Conservation (phyloP, 495 filamentous ascomycete genomes). For the Lepidopterella palustris region DNA sequence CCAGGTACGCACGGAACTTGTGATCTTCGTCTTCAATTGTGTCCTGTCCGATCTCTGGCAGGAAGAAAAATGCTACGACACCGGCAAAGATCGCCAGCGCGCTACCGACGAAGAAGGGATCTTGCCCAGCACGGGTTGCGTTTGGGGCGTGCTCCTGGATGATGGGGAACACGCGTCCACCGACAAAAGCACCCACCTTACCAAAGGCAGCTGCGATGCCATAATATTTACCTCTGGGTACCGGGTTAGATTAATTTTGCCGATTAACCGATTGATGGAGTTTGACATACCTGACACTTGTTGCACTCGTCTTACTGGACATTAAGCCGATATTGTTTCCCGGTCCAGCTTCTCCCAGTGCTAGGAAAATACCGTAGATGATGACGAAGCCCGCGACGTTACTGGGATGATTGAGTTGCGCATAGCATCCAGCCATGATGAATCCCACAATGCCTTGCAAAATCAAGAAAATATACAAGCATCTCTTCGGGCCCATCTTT, state of each 20-base stretch:
- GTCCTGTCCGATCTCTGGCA: slow-evolving; percentile 38
- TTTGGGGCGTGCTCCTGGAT: slow-evolving; percentile 60
- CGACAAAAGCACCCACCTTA: slow-evolving; percentile 89
- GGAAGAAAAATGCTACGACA: slow-evolving; percentile 28
- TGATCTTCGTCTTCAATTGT: slow-evolving; percentile 38
- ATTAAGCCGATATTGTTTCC: slow-evolving; percentile 88
- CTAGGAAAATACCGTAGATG: slow-evolving; percentile 73
- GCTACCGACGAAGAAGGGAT: slow-evolving; percentile 47
- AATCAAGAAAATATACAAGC: slow-evolving; percentile 59
- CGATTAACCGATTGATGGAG: neutral
- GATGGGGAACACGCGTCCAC: slow-evolving; percentile 71
- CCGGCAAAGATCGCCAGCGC: slow-evolving; percentile 33
- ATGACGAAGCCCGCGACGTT: slow-evolving; percentile 73
- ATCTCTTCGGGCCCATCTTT: slow-evolving; percentile 65
- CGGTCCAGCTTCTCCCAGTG: slow-evolving; percentile 77
- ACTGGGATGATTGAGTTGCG: slow-evolving; percentile 50
- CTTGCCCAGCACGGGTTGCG: slow-evolving; percentile 56
- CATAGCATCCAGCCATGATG: slow-evolving; percentile 76
- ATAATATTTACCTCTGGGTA: slow-evolving; percentile 71
- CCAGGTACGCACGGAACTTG: slow-evolving; percentile 64
- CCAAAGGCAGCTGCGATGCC: slow-evolving; percentile 77
- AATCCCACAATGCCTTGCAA: slow-evolving; percentile 74
- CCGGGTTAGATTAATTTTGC: neutral
- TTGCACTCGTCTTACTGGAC: slow-evolving; percentile 82
- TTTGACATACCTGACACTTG: slow-evolving; percentile 53